A percentile compares a stretch with the other conserved stretches of the same genome.
These are phyloP conservation scores for Candida dajiaensis DNA, from an alignment of 805 yeast species.

Conservation along the genomic window DNA sequence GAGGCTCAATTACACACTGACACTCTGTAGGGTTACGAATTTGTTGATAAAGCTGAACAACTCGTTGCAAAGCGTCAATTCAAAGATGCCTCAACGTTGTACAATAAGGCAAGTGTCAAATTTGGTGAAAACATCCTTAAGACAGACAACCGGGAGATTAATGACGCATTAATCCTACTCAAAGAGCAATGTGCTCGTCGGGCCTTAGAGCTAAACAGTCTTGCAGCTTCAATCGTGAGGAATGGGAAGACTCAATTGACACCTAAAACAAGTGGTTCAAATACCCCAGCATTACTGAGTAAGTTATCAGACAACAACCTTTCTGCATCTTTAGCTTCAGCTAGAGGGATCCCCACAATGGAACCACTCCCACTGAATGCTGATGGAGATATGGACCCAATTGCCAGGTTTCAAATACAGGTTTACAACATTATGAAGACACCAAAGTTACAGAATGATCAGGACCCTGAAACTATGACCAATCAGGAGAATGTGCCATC, in stretches of 20 bases:
- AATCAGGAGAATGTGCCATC: slow-evolving; percentile 3
- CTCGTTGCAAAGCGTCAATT: slow-evolving; percentile 38
- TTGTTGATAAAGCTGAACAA: slow-evolving; percentile 48
- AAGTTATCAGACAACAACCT: slow-evolving; percentile 1
- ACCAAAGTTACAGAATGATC: slow-evolving; percentile 9
- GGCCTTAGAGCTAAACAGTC: slow-evolving; percentile 24
- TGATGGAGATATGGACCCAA: slow-evolving; percentile 15
- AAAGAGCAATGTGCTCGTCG: slow-evolving; percentile 25
- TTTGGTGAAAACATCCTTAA: slow-evolving; percentile 24
- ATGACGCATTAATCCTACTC: slow-evolving; percentile 25
- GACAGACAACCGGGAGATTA: slow-evolving; percentile 24
- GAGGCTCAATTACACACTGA: not conserved
- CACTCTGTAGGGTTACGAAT: slow-evolving; percentile 37
- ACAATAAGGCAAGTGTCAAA: slow-evolving; percentile 30
- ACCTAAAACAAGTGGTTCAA: slow-evolving; percentile 1
- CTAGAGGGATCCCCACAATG: slow-evolving; percentile 9
- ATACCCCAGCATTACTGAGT: not conserved
- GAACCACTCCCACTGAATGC: not conserved
- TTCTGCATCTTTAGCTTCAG: slow-evolving; percentile 8
- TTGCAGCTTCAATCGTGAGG: slow-evolving; percentile 2
- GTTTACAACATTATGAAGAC: slow-evolving; percentile 17
- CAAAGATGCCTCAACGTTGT: slow-evolving; percentile 33
- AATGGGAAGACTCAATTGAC: not conserved
- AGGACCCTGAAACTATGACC: not conserved
- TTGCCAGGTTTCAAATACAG: slow-evolving; percentile 18